These are phyloP conservation scores for Sordariomycetes sp. DNA, from an alignment of 2,329 filamentous ascomycete species.

Conservation along the genomic window DNA sequence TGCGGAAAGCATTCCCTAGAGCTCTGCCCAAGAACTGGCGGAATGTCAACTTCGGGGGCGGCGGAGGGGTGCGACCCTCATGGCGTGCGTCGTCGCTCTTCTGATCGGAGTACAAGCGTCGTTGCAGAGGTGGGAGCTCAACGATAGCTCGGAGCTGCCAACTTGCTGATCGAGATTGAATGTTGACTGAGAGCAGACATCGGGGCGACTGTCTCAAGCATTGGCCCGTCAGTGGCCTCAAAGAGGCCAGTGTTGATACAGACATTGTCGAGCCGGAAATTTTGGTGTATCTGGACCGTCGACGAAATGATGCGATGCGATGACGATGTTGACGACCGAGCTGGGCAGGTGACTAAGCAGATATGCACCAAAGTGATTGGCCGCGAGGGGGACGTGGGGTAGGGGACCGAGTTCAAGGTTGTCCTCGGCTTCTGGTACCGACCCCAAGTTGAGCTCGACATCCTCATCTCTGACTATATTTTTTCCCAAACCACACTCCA, in stretches of 20 bases:
- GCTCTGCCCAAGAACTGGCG: constrained; percentile 16
- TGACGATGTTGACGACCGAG: no score
- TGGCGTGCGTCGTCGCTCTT: constrained; percentile 14
- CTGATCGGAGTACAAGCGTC: neutral
- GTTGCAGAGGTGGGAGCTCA: constrained; percentile 10
- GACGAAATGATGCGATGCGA: neutral
- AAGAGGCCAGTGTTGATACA: constrained; percentile 20
- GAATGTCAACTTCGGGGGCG: constrained; percentile 17
- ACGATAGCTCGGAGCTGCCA: constrained; percentile 19
- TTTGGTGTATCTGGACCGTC: neutral
- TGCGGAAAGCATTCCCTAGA: constrained; percentile 22
- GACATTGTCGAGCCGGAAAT: constrained; percentile 16
- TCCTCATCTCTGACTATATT: no score
- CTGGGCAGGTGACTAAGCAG: no score
- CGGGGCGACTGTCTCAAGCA: constrained; percentile 18
- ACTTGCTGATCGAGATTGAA: constrained; percentile 16
- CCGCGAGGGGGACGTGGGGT: no score
- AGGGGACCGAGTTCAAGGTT: no score
- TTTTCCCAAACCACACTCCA: no score
- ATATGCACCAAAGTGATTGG: no score
- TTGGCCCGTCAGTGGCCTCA: constrained; percentile 19
- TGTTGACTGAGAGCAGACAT: constrained; percentile 21
- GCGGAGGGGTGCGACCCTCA: constrained; percentile 6
- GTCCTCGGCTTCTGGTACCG: no score
- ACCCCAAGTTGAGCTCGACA: no score